Conservation (phyloP, 495 filamentous ascomycete species). For the Articulospora tetracladia region DNA sequence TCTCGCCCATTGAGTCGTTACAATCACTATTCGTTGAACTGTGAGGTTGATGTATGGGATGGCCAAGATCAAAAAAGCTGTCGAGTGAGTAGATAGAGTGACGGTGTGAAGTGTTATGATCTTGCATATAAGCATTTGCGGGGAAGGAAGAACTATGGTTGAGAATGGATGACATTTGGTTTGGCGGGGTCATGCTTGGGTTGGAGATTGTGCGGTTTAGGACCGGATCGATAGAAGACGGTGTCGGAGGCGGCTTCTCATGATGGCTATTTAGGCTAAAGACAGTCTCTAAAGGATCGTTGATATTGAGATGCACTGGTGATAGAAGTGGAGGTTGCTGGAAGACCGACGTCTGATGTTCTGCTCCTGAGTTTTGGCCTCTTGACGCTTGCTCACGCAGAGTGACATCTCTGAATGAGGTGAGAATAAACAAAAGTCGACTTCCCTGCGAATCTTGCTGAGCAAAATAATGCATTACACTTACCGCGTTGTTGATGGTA, state of each 20-base stretch:
- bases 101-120: neutral
- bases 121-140: too few species aligned
- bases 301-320: neutral
- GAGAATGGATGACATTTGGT: neutral
- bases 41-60: constrained; percentile 36
- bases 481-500: constrained; percentile 55
- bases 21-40: constrained; percentile 30
- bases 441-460: constrained; percentile 61
- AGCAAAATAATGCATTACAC: constrained; percentile 57
- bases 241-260: neutral
- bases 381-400: constrained; percentile 10
- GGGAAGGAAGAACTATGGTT: neutral
- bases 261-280: neutral
- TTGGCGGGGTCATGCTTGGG: neutral
- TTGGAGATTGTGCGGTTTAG: neutral
- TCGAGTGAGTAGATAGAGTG: constrained; percentile 32
- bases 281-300: constrained; percentile 5
- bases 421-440: constrained; percentile 60
- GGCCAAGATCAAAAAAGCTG: constrained; percentile 41
- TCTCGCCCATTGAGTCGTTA: constrained; percentile 35
- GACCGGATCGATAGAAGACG: neutral
- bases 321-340: neutral
- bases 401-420: constrained; percentile 55
- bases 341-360: neutral
- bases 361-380: neutral